These are phyloP conservation scores for Penicillium sp. DNA, from an alignment of 2,329 filamentous ascomycete genomes.

Conservation along the genomic window DNA sequence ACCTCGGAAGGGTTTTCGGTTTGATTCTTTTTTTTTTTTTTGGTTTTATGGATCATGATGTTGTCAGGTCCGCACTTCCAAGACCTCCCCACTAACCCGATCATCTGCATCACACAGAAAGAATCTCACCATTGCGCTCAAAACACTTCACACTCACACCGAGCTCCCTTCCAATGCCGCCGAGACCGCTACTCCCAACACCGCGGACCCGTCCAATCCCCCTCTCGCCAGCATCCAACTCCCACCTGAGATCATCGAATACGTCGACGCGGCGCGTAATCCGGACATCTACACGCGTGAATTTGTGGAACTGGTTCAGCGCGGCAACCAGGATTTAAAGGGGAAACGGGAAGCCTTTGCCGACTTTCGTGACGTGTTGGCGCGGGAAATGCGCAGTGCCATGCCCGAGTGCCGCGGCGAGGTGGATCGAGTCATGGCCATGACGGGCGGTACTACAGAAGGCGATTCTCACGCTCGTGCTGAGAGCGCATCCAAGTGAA, in stretches of 20 bases:
- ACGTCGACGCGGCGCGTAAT: constrained; percentile 58
- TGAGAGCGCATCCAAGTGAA: not conserved
- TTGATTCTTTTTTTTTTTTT: too few relatives aligned
- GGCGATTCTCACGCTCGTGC: not conserved
- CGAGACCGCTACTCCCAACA: constrained; percentile 22
- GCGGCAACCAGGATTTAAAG: constrained; percentile 57
- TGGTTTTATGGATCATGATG: too few relatives aligned
- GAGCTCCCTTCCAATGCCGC: constrained; percentile 17
- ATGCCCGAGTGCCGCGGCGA: constrained; percentile 54
- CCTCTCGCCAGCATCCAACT: constrained; percentile 48
- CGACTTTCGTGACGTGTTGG: constrained; percentile 53
- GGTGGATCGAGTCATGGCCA: constrained; percentile 46
- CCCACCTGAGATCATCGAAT: constrained; percentile 57
- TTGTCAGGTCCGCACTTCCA: too few relatives aligned
- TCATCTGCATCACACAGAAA: constrained; percentile 32
- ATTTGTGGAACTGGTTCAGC: constrained; percentile 59
- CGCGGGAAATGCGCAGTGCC: constrained; percentile 51
- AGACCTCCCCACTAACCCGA: not conserved
- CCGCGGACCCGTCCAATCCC: constrained; percentile 32
- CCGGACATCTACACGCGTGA: constrained; percentile 63
- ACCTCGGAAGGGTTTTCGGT: too few relatives aligned
- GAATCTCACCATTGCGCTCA: constrained; percentile 49
- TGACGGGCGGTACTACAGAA: constrained; percentile 23
- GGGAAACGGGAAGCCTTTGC: constrained; percentile 56
- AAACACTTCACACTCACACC: constrained; percentile 43